Conservation (phyloP, 257 asterid species). For the Jacaranda mimosifolia region DNA sequence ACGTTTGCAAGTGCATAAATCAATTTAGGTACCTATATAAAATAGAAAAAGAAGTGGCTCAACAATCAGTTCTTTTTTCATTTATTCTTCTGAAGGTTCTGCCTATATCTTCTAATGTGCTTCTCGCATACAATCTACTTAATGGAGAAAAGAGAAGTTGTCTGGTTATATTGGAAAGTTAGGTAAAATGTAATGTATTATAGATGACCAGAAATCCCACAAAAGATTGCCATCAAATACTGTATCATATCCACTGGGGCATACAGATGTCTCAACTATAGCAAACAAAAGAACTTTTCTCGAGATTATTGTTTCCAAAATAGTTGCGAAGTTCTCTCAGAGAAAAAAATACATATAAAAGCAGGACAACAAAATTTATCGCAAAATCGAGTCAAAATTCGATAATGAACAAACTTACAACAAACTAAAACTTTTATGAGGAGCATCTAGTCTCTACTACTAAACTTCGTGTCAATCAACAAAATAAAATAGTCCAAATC, state of each 20-base stretch:
- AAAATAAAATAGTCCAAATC: constrained; percentile 43
- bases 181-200: constrained; percentile 60
- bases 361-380: constrained; percentile 1
- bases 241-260: constrained; percentile 57
- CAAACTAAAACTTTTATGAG: constrained; percentile 56
- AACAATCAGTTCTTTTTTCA: background rate
- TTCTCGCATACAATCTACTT: background rate
- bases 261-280: constrained; percentile 57
- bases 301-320: constrained; percentile 41
- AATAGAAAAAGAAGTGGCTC: constrained; percentile 20
- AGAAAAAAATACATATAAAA: constrained; percentile 20
- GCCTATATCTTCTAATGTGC: background rate
- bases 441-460: constrained; percentile 35
- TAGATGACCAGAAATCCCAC: constrained; percentile 69
- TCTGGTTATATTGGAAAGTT: constrained; percentile 1
- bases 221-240: constrained; percentile 71
- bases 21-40: constrained; percentile 66
- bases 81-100: background rate
- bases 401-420: constrained; percentile 58
- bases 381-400: constrained; percentile 22
- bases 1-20: constrained; percentile 76
- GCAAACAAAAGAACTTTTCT: constrained; percentile 45
- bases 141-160: background rate
- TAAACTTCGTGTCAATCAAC: no score
- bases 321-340: constrained; percentile 72